Percentiles rank a stretch among this genome's conserved stretches.
Conservation (phyloP, 306 rosid genomes). For the Luffa aegyptiaca region DNA sequence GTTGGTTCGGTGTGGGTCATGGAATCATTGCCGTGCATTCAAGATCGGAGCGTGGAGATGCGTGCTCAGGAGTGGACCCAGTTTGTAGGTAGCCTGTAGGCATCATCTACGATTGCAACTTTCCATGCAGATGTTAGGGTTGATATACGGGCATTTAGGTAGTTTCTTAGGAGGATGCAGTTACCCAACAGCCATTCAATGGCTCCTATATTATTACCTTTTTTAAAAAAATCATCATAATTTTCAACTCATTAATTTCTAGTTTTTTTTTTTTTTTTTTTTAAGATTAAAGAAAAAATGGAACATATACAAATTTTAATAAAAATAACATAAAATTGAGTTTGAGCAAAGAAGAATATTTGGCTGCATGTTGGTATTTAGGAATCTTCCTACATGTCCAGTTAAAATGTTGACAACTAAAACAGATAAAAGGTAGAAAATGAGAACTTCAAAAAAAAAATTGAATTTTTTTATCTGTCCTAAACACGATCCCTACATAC, state of each 20-base stretch:
- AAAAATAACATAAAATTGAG: too few species aligned
- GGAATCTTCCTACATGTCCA: too few species aligned
- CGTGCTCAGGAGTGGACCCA: background rate
- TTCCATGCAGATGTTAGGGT: slow-evolving; percentile 6
- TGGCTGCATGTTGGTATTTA: too few species aligned
- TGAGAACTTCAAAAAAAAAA: too few species aligned
- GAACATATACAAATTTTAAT: too few species aligned
- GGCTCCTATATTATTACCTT: background rate
- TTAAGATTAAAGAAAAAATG: background rate
- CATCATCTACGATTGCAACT: background rate
- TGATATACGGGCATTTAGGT: background rate
- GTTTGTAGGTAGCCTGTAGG: background rate
- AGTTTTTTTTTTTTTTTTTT: background rate
- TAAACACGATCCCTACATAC: too few species aligned
- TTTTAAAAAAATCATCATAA: background rate
- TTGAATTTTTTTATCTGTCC: too few species aligned
- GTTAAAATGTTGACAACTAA: too few species aligned
- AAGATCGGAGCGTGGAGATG: background rate
- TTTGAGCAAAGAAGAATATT: too few species aligned
- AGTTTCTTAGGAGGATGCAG: slow-evolving; percentile 3
- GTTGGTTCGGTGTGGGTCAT: background rate
- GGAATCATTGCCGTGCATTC: background rate
- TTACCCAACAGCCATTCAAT: slow-evolving; percentile 3
- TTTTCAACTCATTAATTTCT: background rate
- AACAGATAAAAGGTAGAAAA: too few species aligned